A percentile compares a stretch with the other conserved stretches of the same genome.
Conservation (phyloP, 2,329 filamentous ascomycete species). For the Penicillium sp. region DNA sequence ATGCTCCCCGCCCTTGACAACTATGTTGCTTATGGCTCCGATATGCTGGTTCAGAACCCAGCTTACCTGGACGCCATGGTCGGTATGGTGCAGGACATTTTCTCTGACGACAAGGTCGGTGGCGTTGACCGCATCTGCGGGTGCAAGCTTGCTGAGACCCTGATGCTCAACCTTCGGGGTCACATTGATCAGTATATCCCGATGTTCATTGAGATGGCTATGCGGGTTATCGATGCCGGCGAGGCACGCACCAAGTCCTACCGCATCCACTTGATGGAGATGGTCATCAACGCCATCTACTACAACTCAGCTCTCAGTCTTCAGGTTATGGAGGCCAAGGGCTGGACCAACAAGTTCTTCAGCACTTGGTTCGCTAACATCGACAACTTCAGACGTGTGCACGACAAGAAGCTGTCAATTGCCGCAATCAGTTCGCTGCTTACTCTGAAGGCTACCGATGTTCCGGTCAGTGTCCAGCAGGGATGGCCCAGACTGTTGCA, state of each 20-base stretch:
- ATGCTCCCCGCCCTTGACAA: conserved; percentile 98
- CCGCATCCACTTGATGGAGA: conserved; percentile 95
- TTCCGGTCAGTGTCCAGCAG: conserved; percentile 87
- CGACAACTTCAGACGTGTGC: conserved; percentile 85
- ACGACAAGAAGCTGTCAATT: conserved; percentile 98
- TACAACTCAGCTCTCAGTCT: conserved; percentile 88
- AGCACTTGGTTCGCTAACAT: conserved; percentile 97
- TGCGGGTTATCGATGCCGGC: conserved; percentile 70
- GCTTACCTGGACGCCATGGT: conserved; percentile 84
- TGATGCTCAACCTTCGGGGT: conserved; percentile 92
- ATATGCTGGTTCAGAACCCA: conserved; percentile 76
- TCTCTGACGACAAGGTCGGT: conserved; percentile 85
- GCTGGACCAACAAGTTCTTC: conserved; percentile 99
- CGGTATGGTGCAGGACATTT: conserved; percentile 94
- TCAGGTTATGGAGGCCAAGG: conserved; percentile 82
- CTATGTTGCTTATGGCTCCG: conserved; percentile 88
- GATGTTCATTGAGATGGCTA: conserved; percentile 84
- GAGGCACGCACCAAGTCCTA: conserved; percentile 90
- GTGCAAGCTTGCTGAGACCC: conserved; percentile 93
- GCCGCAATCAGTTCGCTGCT: conserved; percentile 86
- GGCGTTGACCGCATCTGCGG: conserved; percentile 94
- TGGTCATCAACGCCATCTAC: conserved; percentile 97
- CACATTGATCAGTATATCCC: conserved; percentile 85
- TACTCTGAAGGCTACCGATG: conserved; percentile 72
- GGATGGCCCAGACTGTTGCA: conserved; percentile 91